Percentiles rank a stretch among this genome's conserved stretches.
Conservation (phyloP, 1,284 basidiomycete genomes). For the Trametes sp. region DNA sequence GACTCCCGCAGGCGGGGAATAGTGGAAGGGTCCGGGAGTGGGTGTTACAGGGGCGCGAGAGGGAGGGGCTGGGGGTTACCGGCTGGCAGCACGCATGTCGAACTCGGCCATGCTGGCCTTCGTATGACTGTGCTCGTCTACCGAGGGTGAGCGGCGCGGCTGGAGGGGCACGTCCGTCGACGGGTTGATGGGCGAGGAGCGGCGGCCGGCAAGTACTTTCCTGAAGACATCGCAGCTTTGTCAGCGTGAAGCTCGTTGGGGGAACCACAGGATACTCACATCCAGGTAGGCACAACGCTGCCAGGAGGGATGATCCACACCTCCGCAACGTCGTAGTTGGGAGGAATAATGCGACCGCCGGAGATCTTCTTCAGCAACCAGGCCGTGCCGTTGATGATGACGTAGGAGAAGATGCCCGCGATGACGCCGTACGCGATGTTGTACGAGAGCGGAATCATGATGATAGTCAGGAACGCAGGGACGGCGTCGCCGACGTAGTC, state of each 20-base stretch:
- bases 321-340: constrained; percentile 69
- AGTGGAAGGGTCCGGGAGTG: background rate
- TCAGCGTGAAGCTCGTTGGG: background rate
- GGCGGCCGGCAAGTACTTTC: constrained; percentile 19
- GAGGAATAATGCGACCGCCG: constrained; percentile 67
- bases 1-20: background rate
- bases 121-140: constrained; percentile 26
- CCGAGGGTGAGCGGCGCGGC: constrained; percentile 16
- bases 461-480: constrained; percentile 82
- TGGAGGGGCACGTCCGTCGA: constrained; percentile 21
- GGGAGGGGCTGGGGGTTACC: background rate
- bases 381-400: constrained; percentile 79
- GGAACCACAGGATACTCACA: constrained; percentile 48
- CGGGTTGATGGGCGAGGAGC: constrained; percentile 1
- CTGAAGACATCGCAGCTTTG: background rate
- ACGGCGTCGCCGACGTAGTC: constrained; percentile 87
- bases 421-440: constrained; percentile 93
- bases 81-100: constrained; percentile 14
- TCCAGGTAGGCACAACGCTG: constrained; percentile 74
- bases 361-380: constrained; percentile 62
- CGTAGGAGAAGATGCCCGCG: constrained; percentile 76
- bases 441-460: constrained; percentile 82
- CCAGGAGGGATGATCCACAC: constrained; percentile 76
- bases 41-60: background rate
- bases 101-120: constrained; percentile 23